Evolutionary conservation across 495 filamentous ascomycete genomes (phyloP), one percentile per base, ranked within the genome.

Genomic region (Daldinia grandis): DNA sequence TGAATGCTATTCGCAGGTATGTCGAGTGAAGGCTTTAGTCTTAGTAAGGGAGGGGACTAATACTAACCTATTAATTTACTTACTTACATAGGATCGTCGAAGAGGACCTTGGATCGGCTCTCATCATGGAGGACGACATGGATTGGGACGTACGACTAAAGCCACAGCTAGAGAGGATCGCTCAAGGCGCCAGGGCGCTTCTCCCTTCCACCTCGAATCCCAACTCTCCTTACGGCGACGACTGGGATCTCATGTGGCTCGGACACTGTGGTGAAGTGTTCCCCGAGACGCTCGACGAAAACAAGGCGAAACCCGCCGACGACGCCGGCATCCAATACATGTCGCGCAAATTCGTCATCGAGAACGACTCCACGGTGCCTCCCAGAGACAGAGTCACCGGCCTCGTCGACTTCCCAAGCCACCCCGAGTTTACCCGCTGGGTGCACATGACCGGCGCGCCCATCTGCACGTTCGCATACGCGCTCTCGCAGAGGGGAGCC

Each of bases 391-490:
- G 58, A 42, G 42, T 78, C 30, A 68, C 74, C 5, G 63, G 69
- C 19, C 71, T 74, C 12, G 69, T 74, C 30, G 42, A 71, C 40
- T 78, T 75, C 47, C 12, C 10, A 8, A 17, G 75, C 28, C 76
- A 74, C 27, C 80, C 80, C 19, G 76, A 81, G 21, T 73, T 78
- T 66, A 82, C 82, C 2, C 85, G 86, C 15, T 72, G 85, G 38
- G 75, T 84, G 19, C 85, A 85, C 71, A 74, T 78, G 30, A 73
- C 80, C 14, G 79, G 74, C 21, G 80, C 81, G 24, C 80, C 78
- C n/a, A 80, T 87, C 27, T 89, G 86, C 76, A 80, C 82, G 5
- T 81, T 83, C 58, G 78, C 82, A 21, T 90, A 90, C 73, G 87
- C 86, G 0, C 79, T 89, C 2, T 85, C 85, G 0, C 82, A 81